A percentile compares a stretch with the other conserved stretches of the same genome.
Conservation (phyloP, 805 yeast genomes). For the Metschnikowia vanudenii region DNA sequence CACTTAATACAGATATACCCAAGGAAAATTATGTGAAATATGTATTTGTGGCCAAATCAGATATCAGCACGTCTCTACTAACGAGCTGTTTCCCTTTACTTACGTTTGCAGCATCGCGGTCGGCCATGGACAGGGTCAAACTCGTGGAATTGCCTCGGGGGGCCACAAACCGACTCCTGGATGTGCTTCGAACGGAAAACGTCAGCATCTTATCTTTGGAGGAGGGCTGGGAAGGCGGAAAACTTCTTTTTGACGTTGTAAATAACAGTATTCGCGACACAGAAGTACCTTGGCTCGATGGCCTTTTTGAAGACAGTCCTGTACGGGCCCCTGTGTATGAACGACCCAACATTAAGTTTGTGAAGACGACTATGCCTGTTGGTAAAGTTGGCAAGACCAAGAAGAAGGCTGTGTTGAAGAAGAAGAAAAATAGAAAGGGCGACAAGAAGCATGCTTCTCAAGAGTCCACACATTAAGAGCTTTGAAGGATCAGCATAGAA, state of each 20-base stretch:
- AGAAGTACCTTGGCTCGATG: constrained; percentile 46
- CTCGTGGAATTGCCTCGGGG: constrained; percentile 60
- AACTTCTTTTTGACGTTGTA: constrained; percentile 29
- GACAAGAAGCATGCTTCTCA: background rate
- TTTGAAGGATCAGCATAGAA: no score
- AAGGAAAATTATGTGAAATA: constrained; percentile 25
- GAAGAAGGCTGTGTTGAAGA: constrained; percentile 3
- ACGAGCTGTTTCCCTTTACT: constrained; percentile 59
- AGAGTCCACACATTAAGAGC: no score
- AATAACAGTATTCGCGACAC: constrained; percentile 35
- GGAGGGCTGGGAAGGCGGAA: constrained; percentile 27
- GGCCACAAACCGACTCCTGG: constrained; percentile 30
- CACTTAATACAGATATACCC: background rate
- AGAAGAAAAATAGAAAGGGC: constrained; percentile 5
- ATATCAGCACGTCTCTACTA: constrained; percentile 49
- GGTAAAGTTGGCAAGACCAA: constrained; percentile 2
- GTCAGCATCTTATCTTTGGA: constrained; percentile 36
- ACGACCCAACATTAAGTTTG: constrained; percentile 15
- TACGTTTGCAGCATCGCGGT: constrained; percentile 43
- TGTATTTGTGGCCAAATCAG: constrained; percentile 63
- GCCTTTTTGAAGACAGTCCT: constrained; percentile 23
- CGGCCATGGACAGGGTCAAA: constrained; percentile 40
- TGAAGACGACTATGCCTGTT: constrained; percentile 15
- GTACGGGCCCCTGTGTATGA: constrained; percentile 3
- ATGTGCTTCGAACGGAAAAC: constrained; percentile 27